Evolutionary conservation across 257 asterid genomes (phyloP), one percentile per base, ranked within the genome.

Genomic region (Parsonsia alboflavescens): DNA sequence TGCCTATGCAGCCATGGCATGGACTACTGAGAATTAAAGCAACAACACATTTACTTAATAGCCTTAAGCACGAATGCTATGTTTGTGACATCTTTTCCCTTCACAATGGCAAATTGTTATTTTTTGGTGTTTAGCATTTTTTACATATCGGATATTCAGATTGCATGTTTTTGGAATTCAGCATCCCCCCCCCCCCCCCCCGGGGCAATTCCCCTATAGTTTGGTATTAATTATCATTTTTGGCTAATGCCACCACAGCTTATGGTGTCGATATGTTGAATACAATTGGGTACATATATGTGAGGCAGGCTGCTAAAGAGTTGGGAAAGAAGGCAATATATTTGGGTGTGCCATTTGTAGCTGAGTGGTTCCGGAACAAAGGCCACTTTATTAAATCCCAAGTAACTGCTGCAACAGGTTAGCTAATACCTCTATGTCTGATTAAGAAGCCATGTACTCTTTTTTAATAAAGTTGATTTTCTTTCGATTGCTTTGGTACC

Each of bases 361-460:
- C 97, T 26, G 99, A 95, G 85, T 95, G 99, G 99, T 92, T 95
- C 90, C 86, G 99, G 82, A 90, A 89, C 85, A 95, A 92, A 90
- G 99, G 99, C 71, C 99, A 92, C 75, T 89, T 86, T 77, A 90
- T 95, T 77, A 92, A 92, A 89, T 95, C 99, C 80, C 99, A 92
- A 89, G 97, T 95, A 64, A 95, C 99, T 61, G 99, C 98, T 66
- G 99, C 98, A 72, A 92, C 99, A 82, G 98, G 98, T 95, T 80
- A 67, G 83, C 81, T 44, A 65, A 70, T 9, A 26, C 59, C 50
- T 67, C 19, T 70, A 58, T 24, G 53, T 48, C 71, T 50, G 33
- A 16, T 26, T 44, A 28, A 46, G 39, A 45, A 10, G 39, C 42
- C 58, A 69, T 13, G 39, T 11, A 11, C 54, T 24, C n/a, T 15